Conservation (phyloP, 768 basidiomycete species). For the Phylloporus sp. region DNA sequence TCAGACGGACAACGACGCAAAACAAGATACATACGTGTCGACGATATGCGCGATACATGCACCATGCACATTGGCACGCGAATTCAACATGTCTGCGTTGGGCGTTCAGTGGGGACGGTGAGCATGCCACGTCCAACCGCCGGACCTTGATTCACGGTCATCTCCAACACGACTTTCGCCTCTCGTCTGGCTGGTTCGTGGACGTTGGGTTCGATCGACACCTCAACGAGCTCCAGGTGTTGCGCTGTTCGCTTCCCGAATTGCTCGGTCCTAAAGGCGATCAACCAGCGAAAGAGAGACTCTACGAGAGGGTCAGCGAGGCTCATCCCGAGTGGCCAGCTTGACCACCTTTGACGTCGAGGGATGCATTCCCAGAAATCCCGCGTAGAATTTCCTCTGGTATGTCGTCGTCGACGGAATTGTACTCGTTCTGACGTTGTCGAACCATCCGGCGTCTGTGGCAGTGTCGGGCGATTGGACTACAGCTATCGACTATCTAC, state of each 20-base stretch:
- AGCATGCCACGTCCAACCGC: neutral
- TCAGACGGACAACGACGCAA: neutral
- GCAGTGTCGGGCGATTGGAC: too few relatives aligned
- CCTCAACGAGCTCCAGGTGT: slow-evolving; percentile 29
- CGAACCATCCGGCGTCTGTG: too few relatives aligned
- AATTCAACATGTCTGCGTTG: slow-evolving; percentile 41
- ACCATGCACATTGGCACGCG: slow-evolving; percentile 34
- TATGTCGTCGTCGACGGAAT: neutral
- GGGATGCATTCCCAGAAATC: slow-evolving; percentile 21
- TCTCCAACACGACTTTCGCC: slow-evolving; percentile 38
- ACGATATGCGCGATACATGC: slow-evolving; percentile 42
- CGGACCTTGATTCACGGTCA: slow-evolving; percentile 42
- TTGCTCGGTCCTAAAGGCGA: slow-evolving; percentile 24
- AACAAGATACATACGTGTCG: slow-evolving; percentile 37
- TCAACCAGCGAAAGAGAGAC: slow-evolving; percentile 36
- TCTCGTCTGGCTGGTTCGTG: slow-evolving; percentile 36
- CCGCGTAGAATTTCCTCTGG: neutral
- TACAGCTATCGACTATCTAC: too few relatives aligned
- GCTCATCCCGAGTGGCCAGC: too few relatives aligned
- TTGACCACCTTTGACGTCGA: slow-evolving; percentile 22
- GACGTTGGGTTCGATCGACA: slow-evolving; percentile 34
- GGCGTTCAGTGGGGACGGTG: too few relatives aligned
- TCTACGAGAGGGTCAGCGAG: too few relatives aligned
- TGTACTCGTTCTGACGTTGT: neutral
- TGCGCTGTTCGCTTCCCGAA: slow-evolving; percentile 17